phyloP scores from a whole-genome alignment of 495 filamentous ascomycete species.

The Saxophila tyrrhenica region DNA sequence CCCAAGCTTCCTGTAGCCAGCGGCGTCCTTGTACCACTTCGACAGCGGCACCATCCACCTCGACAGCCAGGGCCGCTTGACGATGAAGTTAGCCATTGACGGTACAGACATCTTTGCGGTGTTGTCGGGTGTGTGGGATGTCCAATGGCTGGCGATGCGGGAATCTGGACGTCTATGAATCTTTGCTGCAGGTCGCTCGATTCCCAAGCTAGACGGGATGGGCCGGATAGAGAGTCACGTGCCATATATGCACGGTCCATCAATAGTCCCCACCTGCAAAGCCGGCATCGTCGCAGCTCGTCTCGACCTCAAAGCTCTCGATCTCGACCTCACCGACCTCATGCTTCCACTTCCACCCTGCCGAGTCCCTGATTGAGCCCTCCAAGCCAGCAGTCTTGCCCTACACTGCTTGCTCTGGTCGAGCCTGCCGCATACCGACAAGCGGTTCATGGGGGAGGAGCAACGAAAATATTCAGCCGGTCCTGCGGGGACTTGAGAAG shows the following conservation, averaged over 20 bases:
- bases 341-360: not conserved
- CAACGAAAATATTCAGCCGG: not conserved
- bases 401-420: not conserved
- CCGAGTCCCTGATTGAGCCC: not conserved
- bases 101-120: constrained; percentile 57
- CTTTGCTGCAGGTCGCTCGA: too few relatives aligned
- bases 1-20: constrained; percentile 88
- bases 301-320: not conserved
- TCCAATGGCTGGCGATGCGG: not conserved
- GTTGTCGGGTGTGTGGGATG: not conserved
- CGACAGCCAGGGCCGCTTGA: constrained; percentile 73
- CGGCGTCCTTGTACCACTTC: constrained; percentile 70
- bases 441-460: not conserved
- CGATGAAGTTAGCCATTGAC: constrained; percentile 56
- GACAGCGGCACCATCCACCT: constrained; percentile 66
- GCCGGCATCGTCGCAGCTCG: too few relatives aligned
- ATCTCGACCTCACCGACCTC: too few relatives aligned
- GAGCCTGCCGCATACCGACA: not conserved
- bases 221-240: too few relatives aligned
- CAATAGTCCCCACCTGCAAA: too few relatives aligned
- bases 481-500: not conserved
- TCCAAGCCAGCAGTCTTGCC: not conserved
- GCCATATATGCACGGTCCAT: too few relatives aligned
- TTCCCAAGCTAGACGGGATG: too few relatives aligned
- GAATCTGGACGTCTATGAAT: too few relatives aligned